Percentiles rank a stretch among this genome's conserved stretches.
Conservation (phyloP, 805 yeast genomes). For the Ogataea nonfermentans region DNA sequence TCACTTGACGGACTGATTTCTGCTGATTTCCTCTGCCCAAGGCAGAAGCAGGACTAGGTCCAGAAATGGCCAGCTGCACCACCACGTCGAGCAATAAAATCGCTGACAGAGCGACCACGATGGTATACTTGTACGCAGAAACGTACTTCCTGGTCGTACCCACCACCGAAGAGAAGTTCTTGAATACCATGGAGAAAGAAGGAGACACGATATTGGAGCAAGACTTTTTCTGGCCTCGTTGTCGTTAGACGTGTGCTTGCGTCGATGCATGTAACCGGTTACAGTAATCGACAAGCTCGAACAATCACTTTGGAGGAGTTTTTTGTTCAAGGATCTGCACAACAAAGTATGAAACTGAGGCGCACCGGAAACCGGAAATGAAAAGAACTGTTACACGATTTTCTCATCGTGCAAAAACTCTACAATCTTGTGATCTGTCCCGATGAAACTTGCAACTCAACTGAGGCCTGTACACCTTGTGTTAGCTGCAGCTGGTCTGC, state of each 20-base stretch:
- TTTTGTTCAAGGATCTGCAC: too few relatives aligned
- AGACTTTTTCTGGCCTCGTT: neutral
- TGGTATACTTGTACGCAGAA: conserved; percentile 3
- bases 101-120: conserved; percentile 2
- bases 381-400: too few relatives aligned
- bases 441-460: conserved; percentile 1
- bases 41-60: neutral
- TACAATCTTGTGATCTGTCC: neutral
- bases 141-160: conserved; percentile 1
- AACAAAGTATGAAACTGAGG: too few relatives aligned
- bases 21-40: too few relatives aligned
- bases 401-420: neutral
- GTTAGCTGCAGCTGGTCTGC: conserved; percentile 10
- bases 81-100: conserved; percentile 3
- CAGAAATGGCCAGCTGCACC: conserved; percentile 1
- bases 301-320: too few relatives aligned
- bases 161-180: conserved; percentile 1
- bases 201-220: neutral
- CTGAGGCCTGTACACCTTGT: conserved; percentile 10
- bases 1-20: neutral
- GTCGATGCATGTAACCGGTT: too few relatives aligned
- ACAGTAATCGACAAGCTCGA: too few relatives aligned
- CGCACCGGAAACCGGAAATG: conserved; percentile 3
- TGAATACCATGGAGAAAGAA: neutral
- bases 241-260: too few relatives aligned